Evolutionary conservation across 2,329 filamentous ascomycete species (phyloP), one percentile per base, ranked within the genome.

Genomic region (Periconia sp.): DNA sequence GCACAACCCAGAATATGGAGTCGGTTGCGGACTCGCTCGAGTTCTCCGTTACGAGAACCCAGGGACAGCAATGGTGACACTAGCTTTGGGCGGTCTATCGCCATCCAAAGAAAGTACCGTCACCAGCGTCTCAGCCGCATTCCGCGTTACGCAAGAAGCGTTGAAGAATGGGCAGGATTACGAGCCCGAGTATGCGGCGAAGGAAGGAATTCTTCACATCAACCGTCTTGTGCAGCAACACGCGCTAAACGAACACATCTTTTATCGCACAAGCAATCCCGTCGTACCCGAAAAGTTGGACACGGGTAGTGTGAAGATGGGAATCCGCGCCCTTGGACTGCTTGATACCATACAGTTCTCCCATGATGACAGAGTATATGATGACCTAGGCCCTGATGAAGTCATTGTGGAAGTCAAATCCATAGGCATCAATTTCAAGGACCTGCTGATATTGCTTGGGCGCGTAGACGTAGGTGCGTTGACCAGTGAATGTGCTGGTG

Each of bases 351-450:
- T 50, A 2, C 33, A 36, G 7, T 50, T 40, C 17, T 28, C 37
- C 2, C 15, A 40, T 4, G 42, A 40, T 24, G n/a, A 30, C 9
- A 13, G 13, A 16, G n/a, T 15, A 8, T 3, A 22, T 10, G 2
- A 11, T 6, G 13, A 17, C 4, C 29, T 49, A 5, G n/a, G 11
- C 10, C 19, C 36, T 13, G 18, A 31, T 11, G 31, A 50, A 17
- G 35, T 50, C 8, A 36, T 43, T 16, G 15, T 50, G 17, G 16
- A 40, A 24, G 44, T 45, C n/a, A 15, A 19, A 15, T 37, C 43
- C 6, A 28, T 26, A 5, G 50, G 50, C 5, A 17, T 56, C 18
- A 55, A 52, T 16, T 57, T 50, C 38, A 35, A 33, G 10, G 38
- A 41, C n/a, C 7, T 32, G 6, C 21, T 36, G 10, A 12, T 15